Conservation (phyloP, 2,329 filamentous ascomycete genomes). For the Sphaerulina musiva region DNA sequence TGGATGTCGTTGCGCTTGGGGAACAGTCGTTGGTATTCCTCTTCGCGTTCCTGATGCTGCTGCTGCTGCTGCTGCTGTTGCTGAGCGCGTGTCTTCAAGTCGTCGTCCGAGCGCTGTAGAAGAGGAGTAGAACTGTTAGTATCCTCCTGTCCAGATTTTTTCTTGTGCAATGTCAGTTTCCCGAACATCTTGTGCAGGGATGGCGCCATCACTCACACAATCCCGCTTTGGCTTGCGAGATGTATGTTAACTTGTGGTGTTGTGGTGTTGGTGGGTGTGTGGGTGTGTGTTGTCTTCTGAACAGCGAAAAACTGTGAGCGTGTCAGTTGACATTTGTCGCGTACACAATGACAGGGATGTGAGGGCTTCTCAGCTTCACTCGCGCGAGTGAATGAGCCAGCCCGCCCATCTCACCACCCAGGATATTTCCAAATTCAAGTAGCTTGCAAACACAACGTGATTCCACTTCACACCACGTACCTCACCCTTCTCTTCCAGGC, state of each 20-base stretch:
- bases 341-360: neutral
- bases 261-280: too few species aligned
- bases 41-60: neutral
- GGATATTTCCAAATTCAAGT: neutral
- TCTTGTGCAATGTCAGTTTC: neutral
- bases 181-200: neutral
- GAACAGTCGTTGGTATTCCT: neutral
- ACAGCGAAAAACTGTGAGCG: neutral
- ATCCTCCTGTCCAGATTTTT: neutral
- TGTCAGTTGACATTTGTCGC: neutral
- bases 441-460: too few species aligned
- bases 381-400: neutral
- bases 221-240: slow-evolving; percentile 4
- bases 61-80: neutral
- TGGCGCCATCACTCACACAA: neutral
- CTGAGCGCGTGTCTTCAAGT: neutral
- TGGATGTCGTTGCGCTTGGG: neutral
- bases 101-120: neutral
- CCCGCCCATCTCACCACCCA: neutral
- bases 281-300: neutral
- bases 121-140: neutral
- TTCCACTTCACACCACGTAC: neutral
- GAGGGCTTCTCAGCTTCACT: neutral
- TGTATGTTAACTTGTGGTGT: neutral
- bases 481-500: neutral